Conservation (phyloP, 1,139 yeast species). For the Geotrichum siamense region DNA sequence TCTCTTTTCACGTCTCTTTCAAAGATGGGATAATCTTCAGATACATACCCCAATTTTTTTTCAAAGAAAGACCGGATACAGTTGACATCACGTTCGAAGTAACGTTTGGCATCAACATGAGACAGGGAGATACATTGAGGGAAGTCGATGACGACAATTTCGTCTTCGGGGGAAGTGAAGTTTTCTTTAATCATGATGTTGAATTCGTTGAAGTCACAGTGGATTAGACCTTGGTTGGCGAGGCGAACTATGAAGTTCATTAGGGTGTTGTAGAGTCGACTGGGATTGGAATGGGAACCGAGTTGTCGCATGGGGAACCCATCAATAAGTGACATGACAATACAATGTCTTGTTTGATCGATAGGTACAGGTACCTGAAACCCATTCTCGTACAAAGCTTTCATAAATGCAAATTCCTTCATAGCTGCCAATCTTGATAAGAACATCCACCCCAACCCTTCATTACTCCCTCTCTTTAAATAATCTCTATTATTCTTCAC, state of each 20-base stretch:
- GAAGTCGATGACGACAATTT: constrained; percentile 86
- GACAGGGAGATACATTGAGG: constrained; percentile 96
- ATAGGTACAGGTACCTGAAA: constrained; percentile 84
- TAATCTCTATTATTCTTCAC: constrained; percentile 94
- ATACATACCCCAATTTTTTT: constrained; percentile 67
- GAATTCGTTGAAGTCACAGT: constrained; percentile 96
- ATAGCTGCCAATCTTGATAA: constrained; percentile 84
- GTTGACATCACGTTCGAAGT: constrained; percentile 86
- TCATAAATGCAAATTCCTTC: constrained; percentile 86
- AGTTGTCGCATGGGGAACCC: constrained; percentile 89
- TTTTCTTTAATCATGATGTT: constrained; percentile 77
- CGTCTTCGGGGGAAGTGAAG: constrained; percentile 45
- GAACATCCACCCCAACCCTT: constrained; percentile 76
- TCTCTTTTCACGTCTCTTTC: constrained; percentile 63
- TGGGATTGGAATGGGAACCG: constrained; percentile 58
- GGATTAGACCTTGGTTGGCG: constrained; percentile 85
- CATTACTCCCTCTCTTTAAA: constrained; percentile 56
- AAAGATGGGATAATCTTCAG: constrained; percentile 77
- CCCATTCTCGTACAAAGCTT: constrained; percentile 60
- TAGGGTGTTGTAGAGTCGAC: constrained; percentile 68
- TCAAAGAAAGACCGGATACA: constrained; percentile 79
- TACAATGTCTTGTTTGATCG: constrained; percentile 86
- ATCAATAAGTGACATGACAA: constrained; percentile 82
- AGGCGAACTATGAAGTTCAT: constrained; percentile 80
- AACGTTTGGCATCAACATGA: constrained; percentile 79